Evolutionary conservation across 2,329 filamentous ascomycete species (phyloP), one percentile per base, ranked within the genome.

Genomic region (Aspergillus alliaceus): DNA sequence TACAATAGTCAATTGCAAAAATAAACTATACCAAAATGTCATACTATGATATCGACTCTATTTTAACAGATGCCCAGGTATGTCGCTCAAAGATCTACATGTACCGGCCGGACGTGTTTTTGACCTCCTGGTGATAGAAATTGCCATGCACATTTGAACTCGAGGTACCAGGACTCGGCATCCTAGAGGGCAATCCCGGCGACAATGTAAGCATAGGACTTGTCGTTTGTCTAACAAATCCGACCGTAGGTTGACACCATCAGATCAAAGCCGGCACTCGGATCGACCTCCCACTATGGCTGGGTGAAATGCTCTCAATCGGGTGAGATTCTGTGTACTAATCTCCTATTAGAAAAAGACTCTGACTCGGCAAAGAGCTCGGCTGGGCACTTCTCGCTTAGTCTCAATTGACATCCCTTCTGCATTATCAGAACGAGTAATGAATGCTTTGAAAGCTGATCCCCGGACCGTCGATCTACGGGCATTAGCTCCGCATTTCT

Each of bases 111-210:
- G 37, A 20, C 27, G 18, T 20, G 20, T 40, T 31, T 63, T 67
- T 40, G 57, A 70, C 54, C 46, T 22, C 32, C 15, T 24, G 5
- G 22, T 35, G 59, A 52, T 58, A 96, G 87, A 98, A 97, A 90
- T 86, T 97, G 31, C 93, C 95, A 39, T 96, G 93, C 79, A 96
- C 90, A 51, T 97, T 98, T 77, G 90, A 96, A 70, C 85, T 97
- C 69, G 90, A 93, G 58, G 88, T 96, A 31, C 89, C 92, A 20
- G 87, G 90, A 56, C 85, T 98, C 46, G 93, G 93, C 64, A 91
- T 96, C 73, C 83, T 99, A 58, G 92, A 96, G 76, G 92, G 92
- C 69, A 93, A 91, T 69, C 84, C 90, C 24, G 84, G 82, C 46
- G 82, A 82, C 63, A 82, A 84, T 67, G 82, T 83, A 69, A 59